A percentile compares a stretch with the other conserved stretches of the same genome.
These are phyloP conservation scores for Gryganskiella cystojenkinii DNA, from an alignment of 192 early-diverging fungal genomes.

Conservation along the genomic window DNA sequence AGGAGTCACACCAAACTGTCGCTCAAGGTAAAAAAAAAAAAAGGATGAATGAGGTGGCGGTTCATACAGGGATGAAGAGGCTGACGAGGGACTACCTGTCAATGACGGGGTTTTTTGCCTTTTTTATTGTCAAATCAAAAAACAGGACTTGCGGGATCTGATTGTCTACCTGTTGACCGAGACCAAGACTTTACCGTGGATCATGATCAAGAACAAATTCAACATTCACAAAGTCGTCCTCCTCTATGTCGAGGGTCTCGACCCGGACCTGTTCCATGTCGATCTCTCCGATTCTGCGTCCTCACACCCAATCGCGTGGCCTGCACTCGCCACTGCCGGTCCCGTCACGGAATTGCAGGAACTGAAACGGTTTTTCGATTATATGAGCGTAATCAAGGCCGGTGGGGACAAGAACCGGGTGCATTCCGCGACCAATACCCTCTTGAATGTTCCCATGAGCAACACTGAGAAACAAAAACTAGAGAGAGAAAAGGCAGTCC, in stretches of 20 bases:
- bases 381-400: slow-evolving; percentile 35
- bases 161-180: slow-evolving; percentile 37
- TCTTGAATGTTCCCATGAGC: slow-evolving; percentile 31
- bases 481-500: slow-evolving; percentile 15
- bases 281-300: slow-evolving; percentile 25
- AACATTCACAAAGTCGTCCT: slow-evolving; percentile 43
- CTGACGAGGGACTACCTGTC: too few relatives aligned
- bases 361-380: slow-evolving; percentile 28
- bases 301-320: slow-evolving; percentile 20
- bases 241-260: slow-evolving; percentile 33
- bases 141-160: slow-evolving; percentile 38
- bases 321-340: slow-evolving; percentile 8
- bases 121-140: neutral
- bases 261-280: slow-evolving; percentile 33
- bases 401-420: slow-evolving; percentile 40
- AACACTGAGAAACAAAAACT: slow-evolving; percentile 17
- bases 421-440: slow-evolving; percentile 14
- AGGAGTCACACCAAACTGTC: slow-evolving; percentile 26
- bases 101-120: neutral
- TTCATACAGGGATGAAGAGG: neutral
- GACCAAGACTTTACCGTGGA: slow-evolving; percentile 42
- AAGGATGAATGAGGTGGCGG: neutral
- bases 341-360: slow-evolving; percentile 33
- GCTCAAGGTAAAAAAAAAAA: slow-evolving; percentile 26
- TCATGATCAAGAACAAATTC: slow-evolving; percentile 52